These are phyloP conservation scores for Xerocomus spinulosus DNA, from an alignment of 768 basidiomycete species.

Conservation along the genomic window DNA sequence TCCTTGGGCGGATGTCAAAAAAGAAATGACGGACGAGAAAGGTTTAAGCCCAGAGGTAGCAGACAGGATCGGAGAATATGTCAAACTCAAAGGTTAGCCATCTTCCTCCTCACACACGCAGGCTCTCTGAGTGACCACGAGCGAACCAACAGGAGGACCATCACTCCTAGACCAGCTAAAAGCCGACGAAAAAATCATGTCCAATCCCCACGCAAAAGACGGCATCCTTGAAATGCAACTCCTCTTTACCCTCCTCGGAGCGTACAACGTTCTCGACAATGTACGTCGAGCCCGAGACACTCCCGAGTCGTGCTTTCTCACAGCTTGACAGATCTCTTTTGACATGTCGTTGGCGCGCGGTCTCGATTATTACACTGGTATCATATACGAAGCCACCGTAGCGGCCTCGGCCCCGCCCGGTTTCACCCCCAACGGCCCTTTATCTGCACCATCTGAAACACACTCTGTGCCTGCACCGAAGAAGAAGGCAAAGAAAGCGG, in stretches of 20 bases:
- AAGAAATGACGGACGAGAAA: conserved; percentile 97
- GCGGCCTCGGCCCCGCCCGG: conserved; percentile 92
- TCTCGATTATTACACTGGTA: conserved; percentile 96
- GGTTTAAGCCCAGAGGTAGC: conserved; percentile 76
- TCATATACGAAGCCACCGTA: conserved; percentile 95
- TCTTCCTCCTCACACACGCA: background rate
- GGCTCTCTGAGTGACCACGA: background rate
- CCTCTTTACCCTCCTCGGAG: conserved; percentile 75
- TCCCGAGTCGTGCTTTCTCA: background rate
- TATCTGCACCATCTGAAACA: conserved; percentile 26
- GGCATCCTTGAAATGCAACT: conserved; percentile 85
- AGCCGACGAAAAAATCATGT: conserved; percentile 57
- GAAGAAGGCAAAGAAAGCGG: conserved; percentile 37
- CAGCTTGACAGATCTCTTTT: conserved; percentile 69
- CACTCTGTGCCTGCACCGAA: conserved; percentile 29
- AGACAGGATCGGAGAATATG: conserved; percentile 95
- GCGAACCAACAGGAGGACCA: conserved; percentile 56
- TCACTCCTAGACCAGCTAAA: conserved; percentile 69
- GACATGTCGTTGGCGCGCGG: conserved; percentile 97
- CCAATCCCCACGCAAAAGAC: conserved; percentile 70
- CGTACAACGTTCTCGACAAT: conserved; percentile 76
- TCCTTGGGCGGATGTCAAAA: conserved; percentile 88
- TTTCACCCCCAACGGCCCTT: conserved; percentile 52
- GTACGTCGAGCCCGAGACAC: conserved; percentile 35
- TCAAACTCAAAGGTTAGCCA: conserved; percentile 80